Conservation (phyloP, 495 filamentous ascomycete species). For the Opeltia flavorubescens region DNA sequence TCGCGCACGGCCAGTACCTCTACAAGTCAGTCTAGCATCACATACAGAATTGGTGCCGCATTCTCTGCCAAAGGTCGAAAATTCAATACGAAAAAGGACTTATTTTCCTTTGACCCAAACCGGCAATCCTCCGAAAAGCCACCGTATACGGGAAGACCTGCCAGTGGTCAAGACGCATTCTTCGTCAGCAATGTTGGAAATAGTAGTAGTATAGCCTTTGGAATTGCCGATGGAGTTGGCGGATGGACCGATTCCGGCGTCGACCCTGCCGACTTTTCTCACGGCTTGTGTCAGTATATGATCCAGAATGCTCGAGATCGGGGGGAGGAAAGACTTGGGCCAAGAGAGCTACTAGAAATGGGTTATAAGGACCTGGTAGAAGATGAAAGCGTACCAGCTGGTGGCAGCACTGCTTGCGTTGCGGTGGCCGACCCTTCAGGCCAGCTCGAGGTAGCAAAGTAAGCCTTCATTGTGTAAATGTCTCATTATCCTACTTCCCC, state of each 20-base stretch:
- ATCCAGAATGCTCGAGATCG: slow-evolving; percentile 45
- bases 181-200: slow-evolving; percentile 66
- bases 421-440: slow-evolving; percentile 58
- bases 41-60: slow-evolving; percentile 38
- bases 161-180: slow-evolving; percentile 89
- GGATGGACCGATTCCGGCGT: slow-evolving; percentile 86
- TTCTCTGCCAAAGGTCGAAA: slow-evolving; percentile 63
- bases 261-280: slow-evolving; percentile 89
- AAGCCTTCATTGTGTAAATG: slow-evolving; percentile 14
- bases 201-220: slow-evolving; percentile 52
- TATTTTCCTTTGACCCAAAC: slow-evolving; percentile 64
- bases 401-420: slow-evolving; percentile 82
- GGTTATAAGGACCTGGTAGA: slow-evolving; percentile 70
- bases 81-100: slow-evolving; percentile 55
- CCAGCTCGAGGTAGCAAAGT: slow-evolving; percentile 73
- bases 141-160: slow-evolving; percentile 12
- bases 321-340: slow-evolving; percentile 33
- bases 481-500: no score
- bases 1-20: slow-evolving; percentile 5
- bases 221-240: slow-evolving; percentile 87
- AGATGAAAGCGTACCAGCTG: slow-evolving; percentile 58
- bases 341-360: slow-evolving; percentile 59
- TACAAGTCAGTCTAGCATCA: slow-evolving; percentile 20
- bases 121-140: slow-evolving; percentile 20
- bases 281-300: slow-evolving; percentile 89